Base-by-base conservation (phyloP, 805 yeast species). In the Kodamaea laetipori region DNA sequence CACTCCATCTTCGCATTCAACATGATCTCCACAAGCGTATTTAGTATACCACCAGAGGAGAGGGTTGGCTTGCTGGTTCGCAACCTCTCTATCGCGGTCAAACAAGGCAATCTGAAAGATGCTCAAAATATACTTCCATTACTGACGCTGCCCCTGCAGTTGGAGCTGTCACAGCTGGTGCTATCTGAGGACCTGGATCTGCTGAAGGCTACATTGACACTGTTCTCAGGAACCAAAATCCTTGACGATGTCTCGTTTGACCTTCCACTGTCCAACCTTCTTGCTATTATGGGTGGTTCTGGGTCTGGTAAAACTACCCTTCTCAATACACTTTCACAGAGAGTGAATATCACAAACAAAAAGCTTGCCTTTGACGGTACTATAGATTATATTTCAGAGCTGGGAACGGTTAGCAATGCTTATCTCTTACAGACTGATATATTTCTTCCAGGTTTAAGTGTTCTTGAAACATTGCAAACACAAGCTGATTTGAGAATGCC, bases 271-370 rank as follows among this genome's bases (percentile, higher is more conserved):
- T 86, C 87, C 12, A 69, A 83, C 7, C 62, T 89, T 28, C 73
- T 88, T 62, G 95, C 95, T 4, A 84, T 88, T 7, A 76, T 89
- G 68, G 96, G 96, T 2, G 92, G 95, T 0, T 84, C 90, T 0
- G 96, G 96, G 0, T 80, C 89, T 3, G 96, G 95, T 3, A 88
- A 89, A 56, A 88, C 96, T 0, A 86, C 96, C 0, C 59, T 88
- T 34, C 66, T 88, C 16, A 88, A 88, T 56, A 78, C 80, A 0
- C 58, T 84, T 37, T 81, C 88, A 0, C 74, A 78, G 36, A 61
- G 84, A 49, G 67, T 75, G 13, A 68, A 60, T 40, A 52, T 71
- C 0, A 58, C 66, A 7, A 65, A 74, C 9, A 61, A 68, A 23
- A 70, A 69, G 7, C 60, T 80, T 48, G 49, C 45, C 1, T 69